Conservation (phyloP, 495 filamentous ascomycete species). For the Immersiella caudata region DNA sequence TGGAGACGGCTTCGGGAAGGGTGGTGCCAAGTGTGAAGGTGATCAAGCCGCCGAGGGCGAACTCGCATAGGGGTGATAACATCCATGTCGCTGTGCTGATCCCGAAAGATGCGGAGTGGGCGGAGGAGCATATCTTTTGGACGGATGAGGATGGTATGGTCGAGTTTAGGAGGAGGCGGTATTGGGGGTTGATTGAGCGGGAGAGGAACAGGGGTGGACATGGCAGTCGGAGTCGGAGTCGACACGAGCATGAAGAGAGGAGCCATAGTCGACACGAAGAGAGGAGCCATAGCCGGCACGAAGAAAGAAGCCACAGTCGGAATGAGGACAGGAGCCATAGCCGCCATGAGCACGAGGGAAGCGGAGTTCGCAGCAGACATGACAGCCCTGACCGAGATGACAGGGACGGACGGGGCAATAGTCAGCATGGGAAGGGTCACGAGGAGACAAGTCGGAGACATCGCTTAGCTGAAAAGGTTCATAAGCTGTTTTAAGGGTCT, state of each 20-base stretch:
- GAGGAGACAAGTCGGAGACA: not conserved
- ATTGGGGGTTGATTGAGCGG: slow-evolving; percentile 29
- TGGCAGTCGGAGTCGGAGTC: slow-evolving; percentile 9
- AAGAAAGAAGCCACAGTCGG: no score
- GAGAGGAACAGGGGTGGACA: slow-evolving; percentile 6
- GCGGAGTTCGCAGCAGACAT: no score
- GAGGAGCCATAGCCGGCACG: not conserved
- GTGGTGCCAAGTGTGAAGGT: slow-evolving; percentile 22
- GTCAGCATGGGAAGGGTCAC: not conserved
- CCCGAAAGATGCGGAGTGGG: slow-evolving; percentile 30
- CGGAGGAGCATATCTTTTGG: slow-evolving; percentile 33
- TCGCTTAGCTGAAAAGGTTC: not conserved
- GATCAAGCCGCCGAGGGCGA: slow-evolving; percentile 18
- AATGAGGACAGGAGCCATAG: not conserved
- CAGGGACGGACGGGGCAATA: not conserved
- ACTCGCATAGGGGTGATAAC: slow-evolving; percentile 26
- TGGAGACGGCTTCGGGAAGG: slow-evolving; percentile 7
- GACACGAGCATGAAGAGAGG: slow-evolving; percentile 1
- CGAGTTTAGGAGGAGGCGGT: slow-evolving; percentile 27
- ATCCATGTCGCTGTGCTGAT: slow-evolving; percentile 33
- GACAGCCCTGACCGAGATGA: no score
- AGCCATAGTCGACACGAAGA: slow-evolving; percentile 3
- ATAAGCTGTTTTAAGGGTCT: not conserved
- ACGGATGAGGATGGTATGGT: slow-evolving; percentile 25
- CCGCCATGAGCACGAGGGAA: not conserved